phyloP scores from a whole-genome alignment of 2,329 filamentous ascomycete genomes.

The Xylariaceae sp. region DNA sequence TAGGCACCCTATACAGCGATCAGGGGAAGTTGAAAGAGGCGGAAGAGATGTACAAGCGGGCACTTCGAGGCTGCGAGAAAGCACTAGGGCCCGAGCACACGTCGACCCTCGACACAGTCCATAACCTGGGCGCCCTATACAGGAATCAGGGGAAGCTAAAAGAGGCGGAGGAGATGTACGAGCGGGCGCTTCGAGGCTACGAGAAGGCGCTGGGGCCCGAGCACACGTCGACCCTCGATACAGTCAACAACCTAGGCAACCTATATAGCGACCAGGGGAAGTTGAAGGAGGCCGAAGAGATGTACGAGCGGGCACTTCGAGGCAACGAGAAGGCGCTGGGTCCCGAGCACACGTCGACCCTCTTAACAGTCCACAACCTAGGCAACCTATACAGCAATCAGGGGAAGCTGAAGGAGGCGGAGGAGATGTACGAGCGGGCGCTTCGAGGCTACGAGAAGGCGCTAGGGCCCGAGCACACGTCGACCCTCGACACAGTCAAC shows the following conservation, averaged over 20 bases:
- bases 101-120: background rate
- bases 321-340: slow-evolving; percentile 11
- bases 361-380: background rate
- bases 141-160: slow-evolving; percentile 16
- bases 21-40: slow-evolving; percentile 26
- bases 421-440: slow-evolving; percentile 30
- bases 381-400: background rate
- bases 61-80: slow-evolving; percentile 24
- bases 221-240: too few relatives aligned
- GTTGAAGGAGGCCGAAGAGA: slow-evolving; percentile 26
- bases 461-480: background rate
- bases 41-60: slow-evolving; percentile 30
- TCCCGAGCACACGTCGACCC: background rate
- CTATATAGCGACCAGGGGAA: slow-evolving; percentile 30
- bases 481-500: slow-evolving; percentile 3
- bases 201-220: background rate
- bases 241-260: slow-evolving; percentile 24
- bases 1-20: slow-evolving; percentile 30
- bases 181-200: slow-evolving; percentile 29
- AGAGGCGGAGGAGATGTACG: slow-evolving; percentile 29
- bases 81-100: background rate
- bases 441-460: too few relatives aligned
- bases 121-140: background rate
- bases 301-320: slow-evolving; percentile 30
- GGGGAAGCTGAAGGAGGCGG: slow-evolving; percentile 24